A percentile compares a stretch with the other conserved stretches of the same genome.
phyloP scores from a whole-genome alignment of 768 basidiomycete genomes.

The Austroboletus festivus region DNA sequence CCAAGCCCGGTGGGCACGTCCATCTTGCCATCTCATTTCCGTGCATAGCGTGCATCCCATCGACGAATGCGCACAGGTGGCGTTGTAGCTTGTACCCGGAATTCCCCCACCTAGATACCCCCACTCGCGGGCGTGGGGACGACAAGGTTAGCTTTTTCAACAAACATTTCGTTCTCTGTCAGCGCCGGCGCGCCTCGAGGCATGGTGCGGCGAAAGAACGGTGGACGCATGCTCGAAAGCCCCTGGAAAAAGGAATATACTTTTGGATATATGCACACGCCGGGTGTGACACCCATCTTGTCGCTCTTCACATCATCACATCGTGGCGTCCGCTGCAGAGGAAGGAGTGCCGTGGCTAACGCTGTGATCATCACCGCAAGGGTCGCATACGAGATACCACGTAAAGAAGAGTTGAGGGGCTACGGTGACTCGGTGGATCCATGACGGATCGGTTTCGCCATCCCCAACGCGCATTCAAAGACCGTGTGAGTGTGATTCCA shows the following conservation, averaged over 20 bases:
- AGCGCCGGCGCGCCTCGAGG: conserved; percentile 13
- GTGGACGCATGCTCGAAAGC: neutral
- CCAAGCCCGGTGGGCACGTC: too few species aligned
- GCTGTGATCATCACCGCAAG: too few species aligned
- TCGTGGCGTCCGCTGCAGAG: neutral
- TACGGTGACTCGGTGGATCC: neutral
- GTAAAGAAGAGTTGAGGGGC: too few species aligned
- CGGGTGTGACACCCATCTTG: neutral
- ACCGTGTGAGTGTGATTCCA: conserved; percentile 14
- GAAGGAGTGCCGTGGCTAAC: too few species aligned
- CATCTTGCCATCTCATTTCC: too few species aligned
- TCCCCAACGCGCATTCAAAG: neutral
- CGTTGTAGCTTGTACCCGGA: too few species aligned
- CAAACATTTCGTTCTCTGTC: neutral
- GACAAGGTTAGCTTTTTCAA: conserved; percentile 17
- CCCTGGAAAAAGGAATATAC: neutral
- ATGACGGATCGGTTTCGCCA: neutral
- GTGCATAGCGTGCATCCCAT: too few species aligned
- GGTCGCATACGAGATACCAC: too few species aligned
- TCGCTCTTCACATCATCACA: neutral
- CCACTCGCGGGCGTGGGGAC: neutral
- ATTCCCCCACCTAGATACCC: neutral
- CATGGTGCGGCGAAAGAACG: neutral
- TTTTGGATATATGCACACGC: neutral
- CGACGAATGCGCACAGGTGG: too few species aligned